phyloP scores from a whole-genome alignment of 177 flowering plant genomes.

The Vitis hybrid region DNA sequence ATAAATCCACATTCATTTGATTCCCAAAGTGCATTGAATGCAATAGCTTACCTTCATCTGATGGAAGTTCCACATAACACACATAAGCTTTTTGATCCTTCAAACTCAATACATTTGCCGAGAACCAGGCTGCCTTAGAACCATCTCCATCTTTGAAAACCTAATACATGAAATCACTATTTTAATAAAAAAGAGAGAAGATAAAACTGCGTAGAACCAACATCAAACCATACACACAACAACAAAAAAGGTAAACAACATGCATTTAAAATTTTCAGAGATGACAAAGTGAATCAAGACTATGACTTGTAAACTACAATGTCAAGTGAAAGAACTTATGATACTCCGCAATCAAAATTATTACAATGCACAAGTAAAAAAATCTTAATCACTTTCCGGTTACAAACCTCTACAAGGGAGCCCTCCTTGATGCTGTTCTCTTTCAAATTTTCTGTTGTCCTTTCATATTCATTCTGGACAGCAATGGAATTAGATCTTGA shows the following conservation, averaged over 20 bases:
- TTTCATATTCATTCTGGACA: constrained; percentile 22
- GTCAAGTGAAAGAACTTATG: neutral
- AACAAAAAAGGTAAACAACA: neutral
- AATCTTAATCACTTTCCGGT: neutral
- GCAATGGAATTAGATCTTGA: constrained; percentile 21
- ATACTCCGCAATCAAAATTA: neutral
- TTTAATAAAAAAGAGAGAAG: neutral
- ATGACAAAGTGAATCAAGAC: neutral
- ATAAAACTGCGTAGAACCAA: neutral
- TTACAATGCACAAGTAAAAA: neutral
- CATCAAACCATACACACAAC: neutral
- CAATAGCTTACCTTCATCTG: constrained; percentile 51
- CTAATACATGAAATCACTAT: constrained; percentile 27
- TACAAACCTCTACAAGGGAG: constrained; percentile 70
- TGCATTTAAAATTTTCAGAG: neutral
- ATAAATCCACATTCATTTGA: neutral
- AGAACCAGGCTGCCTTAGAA: constrained; percentile 65
- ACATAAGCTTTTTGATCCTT: constrained; percentile 79
- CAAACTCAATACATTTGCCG: constrained; percentile 64
- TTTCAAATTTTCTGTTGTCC: constrained; percentile 13
- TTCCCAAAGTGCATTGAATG: neutral
- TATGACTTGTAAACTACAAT: neutral
- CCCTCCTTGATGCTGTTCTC: constrained; percentile 61
- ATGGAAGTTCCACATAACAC: constrained; percentile 45
- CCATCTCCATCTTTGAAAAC: constrained; percentile 61